Percentiles rank a stretch among this genome's conserved stretches.
Evolutionary conservation across 495 filamentous ascomycete genomes (phyloP).

Genomic region (Bacidia gigantensis): DNA sequence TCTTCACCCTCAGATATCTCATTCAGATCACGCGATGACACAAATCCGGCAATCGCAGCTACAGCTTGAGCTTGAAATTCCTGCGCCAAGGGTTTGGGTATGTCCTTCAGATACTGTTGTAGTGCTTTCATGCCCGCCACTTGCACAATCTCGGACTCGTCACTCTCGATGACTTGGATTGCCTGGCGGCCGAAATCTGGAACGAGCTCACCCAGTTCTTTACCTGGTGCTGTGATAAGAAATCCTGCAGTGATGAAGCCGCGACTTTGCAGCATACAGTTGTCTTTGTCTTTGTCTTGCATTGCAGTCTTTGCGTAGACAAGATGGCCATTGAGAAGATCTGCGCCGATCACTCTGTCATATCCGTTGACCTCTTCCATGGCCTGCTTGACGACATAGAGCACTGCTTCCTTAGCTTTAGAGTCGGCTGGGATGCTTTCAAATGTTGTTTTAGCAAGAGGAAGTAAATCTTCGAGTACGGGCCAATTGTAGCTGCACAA

Average conservation of each 20-base stretch:
- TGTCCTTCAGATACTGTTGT: slow-evolving; percentile 61
- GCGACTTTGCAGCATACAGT: slow-evolving; percentile 70
- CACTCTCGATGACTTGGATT: slow-evolving; percentile 57
- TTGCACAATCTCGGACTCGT: slow-evolving; percentile 74
- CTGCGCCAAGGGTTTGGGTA: slow-evolving; percentile 36
- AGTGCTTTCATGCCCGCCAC: slow-evolving; percentile 82
- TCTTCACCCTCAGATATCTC: slow-evolving; percentile 81
- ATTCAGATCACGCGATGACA: slow-evolving; percentile 62
- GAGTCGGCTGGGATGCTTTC: slow-evolving; percentile 30
- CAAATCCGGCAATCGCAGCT: slow-evolving; percentile 58
- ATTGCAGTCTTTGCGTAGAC: slow-evolving; percentile 69
- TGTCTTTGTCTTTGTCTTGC: slow-evolving; percentile 40
- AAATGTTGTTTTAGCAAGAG: slow-evolving; percentile 57
- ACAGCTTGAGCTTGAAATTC: slow-evolving; percentile 63
- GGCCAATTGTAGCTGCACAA: slow-evolving; percentile 65
- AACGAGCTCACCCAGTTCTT: slow-evolving; percentile 38
- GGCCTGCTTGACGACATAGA: slow-evolving; percentile 71
- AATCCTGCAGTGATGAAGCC: slow-evolving; percentile 74
- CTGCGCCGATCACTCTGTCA: slow-evolving; percentile 46
- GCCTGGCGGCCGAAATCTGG: slow-evolving; percentile 58
- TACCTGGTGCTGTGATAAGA: slow-evolving; percentile 44
- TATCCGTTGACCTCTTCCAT: slow-evolving; percentile 69
- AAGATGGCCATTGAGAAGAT: slow-evolving; percentile 56
- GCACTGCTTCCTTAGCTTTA: slow-evolving; percentile 52
- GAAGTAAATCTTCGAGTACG: slow-evolving; percentile 59